These are phyloP conservation scores for Podosphaera aphanis DNA, from an alignment of 2,329 filamentous ascomycete genomes.

Conservation along the genomic window DNA sequence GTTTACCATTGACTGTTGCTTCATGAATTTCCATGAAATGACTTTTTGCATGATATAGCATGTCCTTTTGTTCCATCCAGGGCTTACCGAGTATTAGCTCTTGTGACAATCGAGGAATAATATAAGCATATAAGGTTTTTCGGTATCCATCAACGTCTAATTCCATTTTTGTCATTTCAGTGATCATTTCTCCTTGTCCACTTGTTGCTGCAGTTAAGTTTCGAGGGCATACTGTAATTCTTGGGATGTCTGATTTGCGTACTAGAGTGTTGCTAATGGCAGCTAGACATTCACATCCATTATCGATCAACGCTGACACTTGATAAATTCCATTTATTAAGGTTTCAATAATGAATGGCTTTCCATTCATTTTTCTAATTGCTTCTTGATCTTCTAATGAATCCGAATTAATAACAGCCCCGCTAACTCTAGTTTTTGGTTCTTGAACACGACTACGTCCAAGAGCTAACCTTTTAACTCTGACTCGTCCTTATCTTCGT, in stretches of 20 bases:
- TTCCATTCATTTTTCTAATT: neutral
- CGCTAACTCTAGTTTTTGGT: neutral
- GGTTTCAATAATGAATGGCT: neutral
- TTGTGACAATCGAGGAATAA: neutral
- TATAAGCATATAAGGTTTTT: neutral
- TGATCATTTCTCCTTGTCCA: neutral
- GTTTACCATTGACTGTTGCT: neutral
- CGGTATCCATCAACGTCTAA: neutral
- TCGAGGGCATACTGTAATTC: neutral
- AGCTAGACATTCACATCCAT: neutral
- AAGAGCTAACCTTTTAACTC: neutral
- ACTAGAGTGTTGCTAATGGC: neutral
- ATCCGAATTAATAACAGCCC: neutral
- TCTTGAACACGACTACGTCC: neutral
- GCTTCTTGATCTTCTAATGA: neutral
- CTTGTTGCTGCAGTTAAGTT: neutral
- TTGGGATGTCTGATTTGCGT: neutral
- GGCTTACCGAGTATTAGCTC: neutral
- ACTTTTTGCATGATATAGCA: neutral
- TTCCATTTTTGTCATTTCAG: neutral
- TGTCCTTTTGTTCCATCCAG: constrained; percentile 1
- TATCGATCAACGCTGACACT: neutral
- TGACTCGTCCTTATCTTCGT: neutral
- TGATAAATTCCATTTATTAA: neutral
- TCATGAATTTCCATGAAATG: constrained; percentile 1